Evolutionary conservation across 2,329 filamentous ascomycete genomes (phyloP).

Genomic region (Podosphaera leucotricha): DNA sequence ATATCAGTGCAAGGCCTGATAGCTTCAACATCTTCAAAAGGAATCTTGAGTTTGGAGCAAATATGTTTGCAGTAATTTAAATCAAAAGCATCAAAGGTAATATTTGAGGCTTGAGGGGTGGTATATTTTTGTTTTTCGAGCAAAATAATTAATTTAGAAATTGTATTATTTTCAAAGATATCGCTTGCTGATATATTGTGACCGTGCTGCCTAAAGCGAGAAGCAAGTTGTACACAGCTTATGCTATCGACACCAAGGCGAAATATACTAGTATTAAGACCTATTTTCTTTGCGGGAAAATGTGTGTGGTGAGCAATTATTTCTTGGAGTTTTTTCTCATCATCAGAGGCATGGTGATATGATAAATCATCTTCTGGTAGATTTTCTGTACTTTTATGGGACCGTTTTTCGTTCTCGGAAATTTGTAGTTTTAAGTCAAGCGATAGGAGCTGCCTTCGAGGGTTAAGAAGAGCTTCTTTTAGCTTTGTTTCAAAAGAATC

Average conservation of each 20-base stretch:
- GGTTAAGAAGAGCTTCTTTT: conserved; percentile 9
- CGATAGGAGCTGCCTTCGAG: conserved; percentile 11
- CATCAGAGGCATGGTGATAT: conserved; percentile 4
- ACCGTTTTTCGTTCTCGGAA: conserved; percentile 2
- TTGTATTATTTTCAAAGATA: conserved; percentile 39
- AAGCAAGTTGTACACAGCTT: conserved; percentile 57
- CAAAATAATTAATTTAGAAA: conserved; percentile 15
- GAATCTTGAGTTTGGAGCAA: conserved; percentile 8
- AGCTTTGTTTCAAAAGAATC: conserved; percentile 9
- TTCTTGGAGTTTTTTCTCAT: conserved; percentile 21
- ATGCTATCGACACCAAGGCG: conserved; percentile 83
- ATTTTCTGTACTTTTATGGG: not conserved
- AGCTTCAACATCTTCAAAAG: conserved; percentile 22
- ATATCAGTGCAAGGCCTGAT: conserved; percentile 58
- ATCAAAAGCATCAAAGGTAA: conserved; percentile 29
- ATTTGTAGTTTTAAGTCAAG: conserved; percentile 7
- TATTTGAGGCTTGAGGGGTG: conserved; percentile 6
- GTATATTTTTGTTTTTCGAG: conserved; percentile 2
- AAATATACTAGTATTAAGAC: conserved; percentile 48
- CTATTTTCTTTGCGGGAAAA: conserved; percentile 25
- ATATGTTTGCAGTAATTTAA: conserved; percentile 16
- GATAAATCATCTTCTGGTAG: not conserved
- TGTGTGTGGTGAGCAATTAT: conserved; percentile 29
- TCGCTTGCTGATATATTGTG: conserved; percentile 41
- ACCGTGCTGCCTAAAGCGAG: conserved; percentile 35